Conservation (phyloP, 2,329 filamentous ascomycete genomes). For the Calycina herbarum region DNA sequence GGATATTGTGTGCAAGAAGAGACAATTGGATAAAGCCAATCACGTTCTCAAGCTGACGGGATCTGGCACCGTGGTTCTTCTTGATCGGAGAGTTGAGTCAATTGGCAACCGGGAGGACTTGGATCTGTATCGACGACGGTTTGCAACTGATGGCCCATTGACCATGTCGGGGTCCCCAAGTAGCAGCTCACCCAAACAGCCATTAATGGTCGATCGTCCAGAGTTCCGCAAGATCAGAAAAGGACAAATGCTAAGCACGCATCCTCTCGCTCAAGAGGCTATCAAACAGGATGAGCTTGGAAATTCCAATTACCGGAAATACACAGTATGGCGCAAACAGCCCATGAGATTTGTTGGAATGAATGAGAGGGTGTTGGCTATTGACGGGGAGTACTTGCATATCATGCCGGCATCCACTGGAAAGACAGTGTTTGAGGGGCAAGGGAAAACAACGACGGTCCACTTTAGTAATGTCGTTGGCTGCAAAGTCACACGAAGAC, state of each 20-base stretch:
- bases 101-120: constrained; percentile 74
- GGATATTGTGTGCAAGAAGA: constrained; percentile 73
- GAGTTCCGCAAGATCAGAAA: constrained; percentile 51
- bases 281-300: constrained; percentile 59
- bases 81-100: constrained; percentile 76
- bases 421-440: constrained; percentile 63
- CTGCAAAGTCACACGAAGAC: constrained; percentile 77
- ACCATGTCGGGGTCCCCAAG: constrained; percentile 69
- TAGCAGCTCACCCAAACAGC: constrained; percentile 65
- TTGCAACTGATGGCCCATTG: constrained; percentile 71
- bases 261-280: constrained; percentile 67
- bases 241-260: constrained; percentile 57
- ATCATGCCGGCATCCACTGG: constrained; percentile 72
- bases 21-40: constrained; percentile 75
- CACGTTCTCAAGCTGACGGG: constrained; percentile 77
- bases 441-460: constrained; percentile 74
- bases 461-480: constrained; percentile 82
- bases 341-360: constrained; percentile 77
- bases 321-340: constrained; percentile 79
- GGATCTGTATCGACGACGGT: constrained; percentile 73
- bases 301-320: constrained; percentile 67
- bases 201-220: constrained; percentile 44
- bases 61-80: constrained; percentile 71
- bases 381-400: constrained; percentile 84
- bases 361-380: constrained; percentile 73